phyloP scores from a whole-genome alignment of 75 land plant species.

The Pinus albicaulis region DNA sequence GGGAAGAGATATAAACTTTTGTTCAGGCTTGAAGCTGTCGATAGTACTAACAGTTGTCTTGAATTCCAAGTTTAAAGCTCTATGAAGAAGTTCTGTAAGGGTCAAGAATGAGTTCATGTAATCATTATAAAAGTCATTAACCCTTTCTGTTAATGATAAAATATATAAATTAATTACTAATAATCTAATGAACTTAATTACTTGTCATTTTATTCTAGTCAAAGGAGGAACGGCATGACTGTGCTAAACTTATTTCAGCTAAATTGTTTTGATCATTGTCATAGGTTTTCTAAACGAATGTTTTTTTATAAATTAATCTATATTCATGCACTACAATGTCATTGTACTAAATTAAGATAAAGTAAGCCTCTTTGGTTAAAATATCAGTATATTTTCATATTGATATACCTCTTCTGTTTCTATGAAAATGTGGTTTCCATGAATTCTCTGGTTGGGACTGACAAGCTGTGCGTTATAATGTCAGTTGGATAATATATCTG shows the following conservation, averaged over 20 bases:
- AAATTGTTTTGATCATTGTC: not conserved
- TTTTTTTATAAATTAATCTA: not conserved
- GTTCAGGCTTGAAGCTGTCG: not conserved
- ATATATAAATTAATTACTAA: not conserved
- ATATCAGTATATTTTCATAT: not conserved
- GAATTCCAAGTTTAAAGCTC: not conserved
- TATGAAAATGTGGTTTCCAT: not conserved
- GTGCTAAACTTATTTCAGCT: not conserved
- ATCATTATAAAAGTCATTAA: not conserved
- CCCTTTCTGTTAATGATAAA: not conserved
- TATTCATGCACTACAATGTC: not conserved
- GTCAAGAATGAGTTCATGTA: not conserved
- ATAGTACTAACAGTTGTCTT: not conserved
- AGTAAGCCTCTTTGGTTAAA: not conserved
- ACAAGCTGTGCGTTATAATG: not conserved
- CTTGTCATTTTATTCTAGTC: not conserved
- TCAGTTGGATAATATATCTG: slow-evolving; percentile 72
- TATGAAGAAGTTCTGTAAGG: not conserved
- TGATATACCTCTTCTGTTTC: not conserved
- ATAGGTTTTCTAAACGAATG: not conserved
- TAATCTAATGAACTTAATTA: not conserved
- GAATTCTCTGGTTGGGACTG: not conserved
- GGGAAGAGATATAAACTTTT: not conserved
- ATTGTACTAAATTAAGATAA: not conserved
- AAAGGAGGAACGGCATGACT: not conserved